Percentiles rank a stretch among this genome's conserved stretches.
phyloP scores from a whole-genome alignment of 2,329 filamentous ascomycete species.

The Karstenula rhodostoma region DNA sequence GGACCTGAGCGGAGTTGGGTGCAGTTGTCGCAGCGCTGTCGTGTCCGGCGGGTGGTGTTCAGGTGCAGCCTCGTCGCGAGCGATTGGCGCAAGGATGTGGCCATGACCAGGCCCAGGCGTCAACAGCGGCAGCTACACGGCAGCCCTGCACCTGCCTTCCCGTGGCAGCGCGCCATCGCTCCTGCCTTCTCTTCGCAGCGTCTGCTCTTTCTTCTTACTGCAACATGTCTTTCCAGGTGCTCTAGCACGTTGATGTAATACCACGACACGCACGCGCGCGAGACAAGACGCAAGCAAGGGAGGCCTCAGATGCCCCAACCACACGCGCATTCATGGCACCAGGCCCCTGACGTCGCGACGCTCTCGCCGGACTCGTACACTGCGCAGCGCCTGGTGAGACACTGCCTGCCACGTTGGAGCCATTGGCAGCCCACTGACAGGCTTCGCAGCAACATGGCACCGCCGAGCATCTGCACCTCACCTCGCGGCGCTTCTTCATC shows the following conservation, averaged over 20 bases:
- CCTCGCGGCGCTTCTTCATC: constrained; percentile 69
- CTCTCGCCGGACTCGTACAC: constrained; percentile 62
- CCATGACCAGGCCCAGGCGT: constrained; percentile 24
- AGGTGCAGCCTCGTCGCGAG: constrained; percentile 17
- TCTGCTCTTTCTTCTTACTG: constrained; percentile 14
- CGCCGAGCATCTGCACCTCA: constrained; percentile 68
- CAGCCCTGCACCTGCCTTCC: constrained; percentile 5
- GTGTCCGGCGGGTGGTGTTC: background rate
- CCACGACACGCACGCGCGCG: constrained; percentile 16
- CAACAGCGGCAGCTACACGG: constrained; percentile 4
- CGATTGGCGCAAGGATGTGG: constrained; percentile 38
- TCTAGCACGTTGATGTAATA: constrained; percentile 2
- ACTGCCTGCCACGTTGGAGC: background rate
- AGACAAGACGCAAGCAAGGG: background rate
- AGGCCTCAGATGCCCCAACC: constrained; percentile 40
- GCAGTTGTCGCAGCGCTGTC: background rate
- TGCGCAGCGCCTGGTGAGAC: constrained; percentile 60
- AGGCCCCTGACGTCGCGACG: constrained; percentile 39
- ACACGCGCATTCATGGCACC: constrained; percentile 43
- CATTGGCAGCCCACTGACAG: constrained; percentile 21
- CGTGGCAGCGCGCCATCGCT: constrained; percentile 8
- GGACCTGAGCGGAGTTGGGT: background rate
- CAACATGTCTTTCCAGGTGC: background rate
- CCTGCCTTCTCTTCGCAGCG: constrained; percentile 24
- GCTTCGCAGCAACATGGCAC: constrained; percentile 64